Conservation (phyloP, 2,329 filamentous ascomycete species). For the Blumeria graminis region DNA sequence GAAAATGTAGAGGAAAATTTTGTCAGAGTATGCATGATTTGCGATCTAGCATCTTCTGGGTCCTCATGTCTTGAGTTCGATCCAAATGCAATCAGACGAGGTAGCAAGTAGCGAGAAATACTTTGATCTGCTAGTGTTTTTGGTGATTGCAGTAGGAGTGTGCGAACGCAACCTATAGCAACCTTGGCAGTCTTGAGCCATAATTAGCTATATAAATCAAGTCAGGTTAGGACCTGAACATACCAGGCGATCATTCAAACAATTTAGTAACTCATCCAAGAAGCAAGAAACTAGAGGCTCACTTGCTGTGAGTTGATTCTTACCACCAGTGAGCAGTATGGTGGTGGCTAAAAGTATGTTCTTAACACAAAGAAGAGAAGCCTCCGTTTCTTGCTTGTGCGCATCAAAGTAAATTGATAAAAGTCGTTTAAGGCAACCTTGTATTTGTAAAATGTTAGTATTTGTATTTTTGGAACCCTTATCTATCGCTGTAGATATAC, state of each 20-base stretch:
- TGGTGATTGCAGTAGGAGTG: constrained; percentile 45
- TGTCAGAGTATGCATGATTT: constrained; percentile 52
- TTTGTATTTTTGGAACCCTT: constrained; percentile 17
- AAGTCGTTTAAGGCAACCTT: constrained; percentile 63
- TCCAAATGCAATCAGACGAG: constrained; percentile 53
- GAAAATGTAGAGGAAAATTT: constrained; percentile 35
- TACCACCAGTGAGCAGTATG: constrained; percentile 63
- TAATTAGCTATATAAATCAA: constrained; percentile 1
- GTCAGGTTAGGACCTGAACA: constrained; percentile 6
- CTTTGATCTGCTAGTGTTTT: constrained; percentile 42
- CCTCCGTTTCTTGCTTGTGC: constrained; percentile 49
- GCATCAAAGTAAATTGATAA: constrained; percentile 54
- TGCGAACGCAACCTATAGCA: constrained; percentile 71
- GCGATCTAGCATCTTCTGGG: constrained; percentile 46
- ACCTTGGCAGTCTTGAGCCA: constrained; percentile 50
- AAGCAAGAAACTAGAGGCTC: constrained; percentile 56
- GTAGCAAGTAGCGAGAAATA: constrained; percentile 51
- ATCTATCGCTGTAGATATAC: constrained; percentile 31
- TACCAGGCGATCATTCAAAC: constrained; percentile 53
- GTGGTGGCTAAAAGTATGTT: constrained; percentile 77
- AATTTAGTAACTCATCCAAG: constrained; percentile 63
- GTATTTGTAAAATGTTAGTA: constrained; percentile 30
- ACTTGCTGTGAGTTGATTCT: constrained; percentile 45
- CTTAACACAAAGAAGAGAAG: constrained; percentile 70
- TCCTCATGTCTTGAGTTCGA: constrained; percentile 48